phyloP scores from a whole-genome alignment of 2,329 filamentous ascomycete species.

The Pestalotiopsis sp. region DNA sequence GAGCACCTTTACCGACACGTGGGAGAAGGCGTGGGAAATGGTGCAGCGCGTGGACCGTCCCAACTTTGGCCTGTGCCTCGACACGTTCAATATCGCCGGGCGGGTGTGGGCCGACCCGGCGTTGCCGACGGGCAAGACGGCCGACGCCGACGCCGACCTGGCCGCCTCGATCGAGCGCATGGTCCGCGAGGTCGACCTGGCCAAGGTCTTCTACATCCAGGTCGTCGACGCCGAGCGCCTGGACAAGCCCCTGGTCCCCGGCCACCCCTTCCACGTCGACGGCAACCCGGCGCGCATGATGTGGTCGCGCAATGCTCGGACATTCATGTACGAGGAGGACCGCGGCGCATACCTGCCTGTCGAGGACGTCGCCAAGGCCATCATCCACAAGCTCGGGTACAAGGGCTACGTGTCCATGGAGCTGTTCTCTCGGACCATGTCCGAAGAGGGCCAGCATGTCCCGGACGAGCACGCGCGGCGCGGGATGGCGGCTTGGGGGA shows the following conservation, averaged over 20 bases:
- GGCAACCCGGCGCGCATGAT: conserved; percentile 68
- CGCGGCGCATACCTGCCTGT: conserved; percentile 69
- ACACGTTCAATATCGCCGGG: conserved; percentile 77
- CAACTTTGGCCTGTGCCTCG: conserved; percentile 77
- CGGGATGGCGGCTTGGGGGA: conserved; percentile 1
- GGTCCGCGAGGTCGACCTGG: conserved; percentile 53
- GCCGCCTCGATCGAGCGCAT: conserved; percentile 54
- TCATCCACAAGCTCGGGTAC: conserved; percentile 65
- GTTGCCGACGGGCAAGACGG: conserved; percentile 47
- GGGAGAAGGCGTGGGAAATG: conserved; percentile 72
- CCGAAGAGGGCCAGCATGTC: background rate
- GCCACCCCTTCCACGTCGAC: conserved; percentile 58
- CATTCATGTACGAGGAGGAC: conserved; percentile 67
- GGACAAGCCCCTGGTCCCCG: conserved; percentile 51
- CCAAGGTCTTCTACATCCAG: conserved; percentile 74
- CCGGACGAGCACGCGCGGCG: background rate
- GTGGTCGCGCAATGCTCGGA: conserved; percentile 75
- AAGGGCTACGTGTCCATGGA: conserved; percentile 72
- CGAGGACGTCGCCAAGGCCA: conserved; percentile 56
- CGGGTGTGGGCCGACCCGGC: conserved; percentile 70
- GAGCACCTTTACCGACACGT: conserved; percentile 68
- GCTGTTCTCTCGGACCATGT: conserved; percentile 51
- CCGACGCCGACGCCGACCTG: conserved; percentile 56
- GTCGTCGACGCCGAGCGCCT: conserved; percentile 73
- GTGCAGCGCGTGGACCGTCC: conserved; percentile 62